A percentile compares a stretch with the other conserved stretches of the same genome.
Conservation (phyloP, 108 stramenopile species). For the Pseudonitzschia delicatissima region DNA sequence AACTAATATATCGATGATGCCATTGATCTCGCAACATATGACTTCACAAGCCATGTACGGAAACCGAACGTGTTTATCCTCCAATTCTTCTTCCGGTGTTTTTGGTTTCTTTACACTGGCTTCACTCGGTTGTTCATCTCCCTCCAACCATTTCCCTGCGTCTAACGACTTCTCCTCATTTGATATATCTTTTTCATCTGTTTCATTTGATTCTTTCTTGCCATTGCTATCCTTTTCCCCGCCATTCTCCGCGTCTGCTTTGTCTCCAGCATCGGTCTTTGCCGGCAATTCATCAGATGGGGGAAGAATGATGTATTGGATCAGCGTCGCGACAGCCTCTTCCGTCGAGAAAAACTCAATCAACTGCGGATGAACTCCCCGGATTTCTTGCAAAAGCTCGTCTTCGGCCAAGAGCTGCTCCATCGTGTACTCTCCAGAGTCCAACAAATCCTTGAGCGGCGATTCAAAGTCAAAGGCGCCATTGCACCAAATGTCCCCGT, state of each 20-base stretch:
- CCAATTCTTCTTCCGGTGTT: constrained; percentile 33
- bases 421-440: constrained; percentile 70
- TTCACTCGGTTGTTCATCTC: not conserved
- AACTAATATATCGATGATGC: constrained; percentile 73
- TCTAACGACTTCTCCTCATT: not conserved
- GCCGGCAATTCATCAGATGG: constrained; percentile 3
- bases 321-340: constrained; percentile 70
- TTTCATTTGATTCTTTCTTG: not conserved
- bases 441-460: constrained; percentile 85
- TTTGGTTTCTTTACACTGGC: constrained; percentile 7
- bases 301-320: constrained; percentile 57
- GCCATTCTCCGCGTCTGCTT: not conserved
- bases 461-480: constrained; percentile 59
- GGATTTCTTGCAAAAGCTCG: constrained; percentile 93
- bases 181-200: not conserved
- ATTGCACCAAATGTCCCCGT: constrained; percentile 80
- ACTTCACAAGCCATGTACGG: constrained; percentile 98
- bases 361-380: constrained; percentile 80
- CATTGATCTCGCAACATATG: constrained; percentile 90
- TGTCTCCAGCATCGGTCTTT: not conserved
- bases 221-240: not conserved
- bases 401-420: constrained; percentile 88
- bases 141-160: not conserved
- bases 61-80: constrained; percentile 59
- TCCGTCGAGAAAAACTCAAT: constrained; percentile 81